Percentiles rank a stretch among this genome's conserved stretches.
Evolutionary conservation across 2,329 filamentous ascomycete genomes (phyloP).

Genomic region (Trichophyton verrucosum): DNA sequence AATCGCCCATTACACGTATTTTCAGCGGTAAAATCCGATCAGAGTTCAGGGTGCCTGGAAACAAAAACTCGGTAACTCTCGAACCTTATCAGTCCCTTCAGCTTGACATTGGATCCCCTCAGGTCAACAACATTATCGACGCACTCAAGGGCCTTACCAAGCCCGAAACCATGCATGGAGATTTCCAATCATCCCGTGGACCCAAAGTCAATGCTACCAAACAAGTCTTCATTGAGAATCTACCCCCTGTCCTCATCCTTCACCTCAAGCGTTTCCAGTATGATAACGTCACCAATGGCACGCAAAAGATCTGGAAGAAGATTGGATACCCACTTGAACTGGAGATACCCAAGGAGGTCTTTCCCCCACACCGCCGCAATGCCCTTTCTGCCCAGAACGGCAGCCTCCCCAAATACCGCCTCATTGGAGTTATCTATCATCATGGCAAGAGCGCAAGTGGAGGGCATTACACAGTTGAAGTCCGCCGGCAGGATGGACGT

Average conservation of each 20-base stretch:
- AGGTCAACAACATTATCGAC: slow-evolving; percentile 84
- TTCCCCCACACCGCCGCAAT: slow-evolving; percentile 62
- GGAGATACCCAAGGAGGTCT: slow-evolving; percentile 81
- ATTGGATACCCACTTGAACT: slow-evolving; percentile 89
- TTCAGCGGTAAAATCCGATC: slow-evolving; percentile 87
- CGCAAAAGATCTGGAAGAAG: slow-evolving; percentile 98
- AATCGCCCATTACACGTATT: slow-evolving; percentile 83
- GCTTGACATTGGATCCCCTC: slow-evolving; percentile 77
- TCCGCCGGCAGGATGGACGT: slow-evolving; percentile 80
- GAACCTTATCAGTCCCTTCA: slow-evolving; percentile 92
- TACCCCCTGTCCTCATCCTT: slow-evolving; percentile 83
- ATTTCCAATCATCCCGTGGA: slow-evolving; percentile 69
- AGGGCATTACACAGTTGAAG: slow-evolving; percentile 96
- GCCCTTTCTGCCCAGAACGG: slow-evolving; percentile 53
- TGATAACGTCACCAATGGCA: slow-evolving; percentile 66
- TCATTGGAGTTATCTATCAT: slow-evolving; percentile 89
- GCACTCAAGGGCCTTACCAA: slow-evolving; percentile 74
- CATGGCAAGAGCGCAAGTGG: slow-evolving; percentile 94
- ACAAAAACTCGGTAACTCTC: slow-evolving; percentile 80
- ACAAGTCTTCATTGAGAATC: slow-evolving; percentile 83
- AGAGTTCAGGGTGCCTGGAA: slow-evolving; percentile 72
- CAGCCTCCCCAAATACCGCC: slow-evolving; percentile 65
- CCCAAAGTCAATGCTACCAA: slow-evolving; percentile 71
- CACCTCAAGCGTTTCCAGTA: slow-evolving; percentile 98
- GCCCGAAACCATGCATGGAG: slow-evolving; percentile 71